phyloP scores from a whole-genome alignment of 108 stramenopile species.

The Nannochloropsis granulata region DNA sequence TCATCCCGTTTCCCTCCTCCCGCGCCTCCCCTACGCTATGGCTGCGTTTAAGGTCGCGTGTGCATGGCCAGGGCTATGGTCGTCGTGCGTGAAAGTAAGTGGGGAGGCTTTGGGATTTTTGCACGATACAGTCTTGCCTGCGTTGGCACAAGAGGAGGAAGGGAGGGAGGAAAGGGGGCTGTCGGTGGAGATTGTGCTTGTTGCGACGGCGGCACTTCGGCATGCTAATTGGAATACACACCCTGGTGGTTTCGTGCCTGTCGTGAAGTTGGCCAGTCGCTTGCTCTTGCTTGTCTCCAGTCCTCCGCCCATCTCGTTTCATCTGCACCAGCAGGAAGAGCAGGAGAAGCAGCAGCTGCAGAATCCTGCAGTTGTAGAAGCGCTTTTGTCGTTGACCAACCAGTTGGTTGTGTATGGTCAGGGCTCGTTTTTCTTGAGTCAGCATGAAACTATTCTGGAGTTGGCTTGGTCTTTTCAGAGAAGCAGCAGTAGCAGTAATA shows the following conservation, averaged over 20 bases:
- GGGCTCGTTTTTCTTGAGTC: not conserved
- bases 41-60: not conserved
- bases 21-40: not conserved
- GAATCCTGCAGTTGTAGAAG: not conserved
- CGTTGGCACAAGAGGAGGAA: not conserved
- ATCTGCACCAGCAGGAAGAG: too few relatives aligned
- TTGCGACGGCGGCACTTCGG: not conserved
- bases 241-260: not conserved
- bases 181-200: not conserved
- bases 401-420: not conserved
- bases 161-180: not conserved
- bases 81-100: not conserved
- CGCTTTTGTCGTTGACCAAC: not conserved
- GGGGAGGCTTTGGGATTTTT: not conserved
- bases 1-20: not conserved
- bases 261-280: not conserved
- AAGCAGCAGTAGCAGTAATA: too few relatives aligned
- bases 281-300: not conserved
- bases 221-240: not conserved
- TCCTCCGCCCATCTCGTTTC: not conserved
- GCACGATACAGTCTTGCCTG: not conserved
- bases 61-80: not conserved
- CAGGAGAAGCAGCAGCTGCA: not conserved
- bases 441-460: not conserved
- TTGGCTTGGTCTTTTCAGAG: not conserved